Evolutionary conservation across 2,329 filamentous ascomycete genomes (phyloP).

Genomic region (Trichoderma cornu-damae): DNA sequence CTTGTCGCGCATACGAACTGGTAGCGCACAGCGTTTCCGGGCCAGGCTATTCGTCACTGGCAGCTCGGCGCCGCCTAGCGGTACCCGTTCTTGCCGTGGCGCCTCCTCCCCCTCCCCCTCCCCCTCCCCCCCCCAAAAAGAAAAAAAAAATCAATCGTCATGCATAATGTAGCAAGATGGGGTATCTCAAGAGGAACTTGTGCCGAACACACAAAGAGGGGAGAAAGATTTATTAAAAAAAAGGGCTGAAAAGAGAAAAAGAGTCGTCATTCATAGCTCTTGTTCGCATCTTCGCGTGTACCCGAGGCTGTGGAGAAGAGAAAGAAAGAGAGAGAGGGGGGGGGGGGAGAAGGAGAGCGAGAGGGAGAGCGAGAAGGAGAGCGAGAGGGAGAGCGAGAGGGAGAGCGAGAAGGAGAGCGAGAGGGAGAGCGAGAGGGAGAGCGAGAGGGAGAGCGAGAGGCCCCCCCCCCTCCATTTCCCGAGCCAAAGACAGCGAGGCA

Average conservation of each 20-base stretch:
- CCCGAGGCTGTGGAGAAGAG: background rate
- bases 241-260: background rate
- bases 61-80: background rate
- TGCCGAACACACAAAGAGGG: background rate
- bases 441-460: too few species aligned
- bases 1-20: constrained; percentile 9
- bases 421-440: too few species aligned
- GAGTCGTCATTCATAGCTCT: constrained; percentile 9
- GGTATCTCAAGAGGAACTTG: background rate
- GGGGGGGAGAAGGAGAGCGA: too few species aligned
- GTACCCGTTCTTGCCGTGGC: constrained; percentile 2
- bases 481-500: background rate
- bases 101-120: too few species aligned
- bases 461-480: background rate
- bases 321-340: too few species aligned
- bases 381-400: too few species aligned
- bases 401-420: too few species aligned
- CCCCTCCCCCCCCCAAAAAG: too few species aligned
- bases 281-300: background rate
- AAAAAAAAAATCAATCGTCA: background rate
- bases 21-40: background rate
- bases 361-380: too few species aligned
- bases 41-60: constrained; percentile 8
- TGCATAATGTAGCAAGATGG: background rate
- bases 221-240: too few species aligned